Evolutionary conservation across 768 basidiomycete genomes (phyloP), one percentile per base, ranked within the genome.

Genomic region (Lentinula boryana): DNA sequence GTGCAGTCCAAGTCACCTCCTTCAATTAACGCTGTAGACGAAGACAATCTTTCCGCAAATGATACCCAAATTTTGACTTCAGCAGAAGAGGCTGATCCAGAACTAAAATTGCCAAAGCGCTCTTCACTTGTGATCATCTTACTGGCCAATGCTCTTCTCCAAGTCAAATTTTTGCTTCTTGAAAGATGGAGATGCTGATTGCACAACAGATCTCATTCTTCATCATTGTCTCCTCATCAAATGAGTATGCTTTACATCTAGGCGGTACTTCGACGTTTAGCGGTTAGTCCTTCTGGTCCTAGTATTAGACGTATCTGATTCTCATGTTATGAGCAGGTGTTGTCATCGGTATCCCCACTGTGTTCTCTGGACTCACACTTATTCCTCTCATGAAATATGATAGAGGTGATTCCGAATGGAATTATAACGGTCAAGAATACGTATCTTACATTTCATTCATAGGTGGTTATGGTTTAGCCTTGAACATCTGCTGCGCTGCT

Each of bases 261-360:
- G 86, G 86, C 23, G 88, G 87, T 16, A 80, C 74, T n/a, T 75
- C 84, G n/a, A 85, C 84, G 0, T 90, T 89, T 68, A 56, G 55
- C 16, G 55, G 55, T 56, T n/a, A n/a, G 55, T 56, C n/a, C 18
- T 36, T 84, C 86, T 38, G 86, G 5, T 79, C 78, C 27, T 27
- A 3, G 27, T 36, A 77, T 80, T 38, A 77, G 78, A 55, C 76
- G 32, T 40, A 48, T 46, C 23, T 66, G 10, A 44, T 40, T n/a
- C 53, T 48, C 13, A 32, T 44, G 21, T 43, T 56, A 16, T 27
- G 55, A 27, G 72, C 75, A 15, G 75, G 75, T 62, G 65, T 76
- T n/a, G 74, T 80, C 36, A 83, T 88, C 61, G 88, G 88, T 64
- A 85, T 89, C 61, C 88, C 87, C 9, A 82, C 84, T 9, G 71